Conservation (phyloP, 2,329 filamentous ascomycete species). For the Aspergillus sp. region DNA sequence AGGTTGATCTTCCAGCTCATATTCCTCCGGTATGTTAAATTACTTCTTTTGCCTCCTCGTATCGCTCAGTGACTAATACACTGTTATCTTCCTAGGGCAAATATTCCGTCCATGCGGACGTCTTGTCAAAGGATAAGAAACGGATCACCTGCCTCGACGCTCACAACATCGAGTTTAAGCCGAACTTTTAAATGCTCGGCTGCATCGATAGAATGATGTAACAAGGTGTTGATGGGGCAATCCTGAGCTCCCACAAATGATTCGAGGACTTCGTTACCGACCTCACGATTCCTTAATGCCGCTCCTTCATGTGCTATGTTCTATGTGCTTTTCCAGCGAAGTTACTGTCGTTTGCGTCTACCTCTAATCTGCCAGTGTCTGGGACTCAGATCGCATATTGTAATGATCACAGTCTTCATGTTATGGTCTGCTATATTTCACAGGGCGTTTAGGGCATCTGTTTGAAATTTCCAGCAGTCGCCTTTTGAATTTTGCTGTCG, state of each 20-base stretch:
- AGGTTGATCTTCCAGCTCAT: constrained; percentile 77
- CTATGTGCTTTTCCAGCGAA: constrained; percentile 1
- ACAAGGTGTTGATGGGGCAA: not conserved
- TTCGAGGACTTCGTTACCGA: not conserved
- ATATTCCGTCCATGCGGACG: constrained; percentile 86
- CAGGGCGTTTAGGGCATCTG: constrained; percentile 15
- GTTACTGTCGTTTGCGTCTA: not conserved
- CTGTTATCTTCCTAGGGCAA: constrained; percentile 60
- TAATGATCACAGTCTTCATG: not conserved
- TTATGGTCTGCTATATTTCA: constrained; percentile 7
- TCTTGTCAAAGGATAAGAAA: constrained; percentile 67
- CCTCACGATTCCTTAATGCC: constrained; percentile 1
- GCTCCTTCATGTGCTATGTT: not conserved
- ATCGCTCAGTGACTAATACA: constrained; percentile 7
- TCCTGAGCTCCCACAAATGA: not conserved
- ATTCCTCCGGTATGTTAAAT: constrained; percentile 75
- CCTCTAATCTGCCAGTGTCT: not conserved
- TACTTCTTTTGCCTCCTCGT: not conserved
- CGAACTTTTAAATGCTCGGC: not conserved
- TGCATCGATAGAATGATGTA: not conserved
- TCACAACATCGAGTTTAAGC: constrained; percentile 33
- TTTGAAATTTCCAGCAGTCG: not conserved
- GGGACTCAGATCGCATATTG: constrained; percentile 1
- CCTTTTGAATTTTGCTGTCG: too few relatives aligned
- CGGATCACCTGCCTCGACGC: constrained; percentile 86